These are phyloP conservation scores for Lachnellula hyalina DNA, from an alignment of 2,329 filamentous ascomycete genomes.

Conservation along the genomic window DNA sequence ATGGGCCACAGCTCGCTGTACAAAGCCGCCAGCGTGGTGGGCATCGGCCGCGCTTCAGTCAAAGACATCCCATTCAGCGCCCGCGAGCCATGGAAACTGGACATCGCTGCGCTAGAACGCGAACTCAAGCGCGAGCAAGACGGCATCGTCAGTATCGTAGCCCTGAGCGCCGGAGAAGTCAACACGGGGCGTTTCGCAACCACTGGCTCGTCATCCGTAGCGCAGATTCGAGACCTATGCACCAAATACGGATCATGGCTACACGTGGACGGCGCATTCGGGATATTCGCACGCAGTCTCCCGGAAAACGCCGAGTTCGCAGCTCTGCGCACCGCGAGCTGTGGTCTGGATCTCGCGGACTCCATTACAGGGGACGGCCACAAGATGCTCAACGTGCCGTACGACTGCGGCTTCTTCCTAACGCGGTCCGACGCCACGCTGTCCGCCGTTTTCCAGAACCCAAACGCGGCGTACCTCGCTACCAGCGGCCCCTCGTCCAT, in stretches of 20 bases:
- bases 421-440: constrained; percentile 57
- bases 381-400: constrained; percentile 91
- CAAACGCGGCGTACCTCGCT: constrained; percentile 76
- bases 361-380: constrained; percentile 84
- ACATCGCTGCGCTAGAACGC: constrained; percentile 59
- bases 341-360: constrained; percentile 75
- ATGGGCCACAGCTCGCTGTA: constrained; percentile 76
- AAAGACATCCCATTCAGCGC: constrained; percentile 49
- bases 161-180: constrained; percentile 80
- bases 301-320: constrained; percentile 51
- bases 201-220: constrained; percentile 38
- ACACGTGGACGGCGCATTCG: constrained; percentile 88
- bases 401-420: constrained; percentile 89
- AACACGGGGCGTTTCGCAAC: constrained; percentile 82
- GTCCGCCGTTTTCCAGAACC: constrained; percentile 68
- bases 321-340: constrained; percentile 42
- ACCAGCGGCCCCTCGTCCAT: constrained; percentile 41
- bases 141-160: constrained; percentile 66
- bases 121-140: constrained; percentile 44
- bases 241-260: constrained; percentile 76
- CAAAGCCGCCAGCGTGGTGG: constrained; percentile 79
- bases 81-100: constrained; percentile 61
- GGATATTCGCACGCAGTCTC: constrained; percentile 70
- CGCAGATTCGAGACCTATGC: constrained; percentile 60
- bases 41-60: constrained; percentile 67